These are phyloP conservation scores for Chaetomium sp. DNA, from an alignment of 2,329 filamentous ascomycete species.

Conservation along the genomic window DNA sequence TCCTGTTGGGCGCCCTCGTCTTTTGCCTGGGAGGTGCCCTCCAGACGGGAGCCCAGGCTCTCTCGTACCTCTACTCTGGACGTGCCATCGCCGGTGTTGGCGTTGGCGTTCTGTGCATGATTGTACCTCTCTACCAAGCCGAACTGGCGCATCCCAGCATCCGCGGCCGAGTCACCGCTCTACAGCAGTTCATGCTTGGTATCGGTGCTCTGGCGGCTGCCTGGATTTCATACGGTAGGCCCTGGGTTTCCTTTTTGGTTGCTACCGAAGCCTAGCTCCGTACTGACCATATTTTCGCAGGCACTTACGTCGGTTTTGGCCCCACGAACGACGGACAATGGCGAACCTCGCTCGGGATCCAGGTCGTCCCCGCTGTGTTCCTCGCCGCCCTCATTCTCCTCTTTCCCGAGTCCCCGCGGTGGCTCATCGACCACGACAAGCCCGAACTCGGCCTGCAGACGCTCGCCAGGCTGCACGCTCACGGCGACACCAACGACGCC, in stretches of 20 bases:
- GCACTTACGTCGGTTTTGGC: constrained; percentile 36
- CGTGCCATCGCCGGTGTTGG: constrained; percentile 69
- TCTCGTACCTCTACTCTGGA: constrained; percentile 68
- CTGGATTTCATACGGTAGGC: constrained; percentile 69
- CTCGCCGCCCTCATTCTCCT: constrained; percentile 64
- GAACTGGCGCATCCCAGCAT: constrained; percentile 79
- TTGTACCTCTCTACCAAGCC: constrained; percentile 69
- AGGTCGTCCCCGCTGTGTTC: constrained; percentile 68
- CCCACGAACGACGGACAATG: constrained; percentile 42
- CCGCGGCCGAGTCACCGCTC: constrained; percentile 70
- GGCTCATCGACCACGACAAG: constrained; percentile 71
- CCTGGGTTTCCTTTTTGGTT: background rate
- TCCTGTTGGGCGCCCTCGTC: constrained; percentile 68
- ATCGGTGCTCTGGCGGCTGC: constrained; percentile 71
- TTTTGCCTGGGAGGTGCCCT: constrained; percentile 73
- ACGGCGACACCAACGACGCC: constrained; percentile 65
- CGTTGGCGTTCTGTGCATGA: constrained; percentile 49
- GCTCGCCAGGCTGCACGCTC: constrained; percentile 68
- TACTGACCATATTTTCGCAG: background rate
- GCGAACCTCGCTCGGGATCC: constrained; percentile 52
- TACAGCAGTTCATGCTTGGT: constrained; percentile 84
- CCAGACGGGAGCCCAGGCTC: constrained; percentile 66
- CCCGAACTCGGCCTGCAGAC: constrained; percentile 64
- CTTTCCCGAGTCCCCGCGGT: constrained; percentile 73
- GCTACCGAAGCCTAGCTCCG: background rate